Base-by-base conservation (phyloP, 805 yeast species). In the Yamadazyma kitorensis region DNA sequence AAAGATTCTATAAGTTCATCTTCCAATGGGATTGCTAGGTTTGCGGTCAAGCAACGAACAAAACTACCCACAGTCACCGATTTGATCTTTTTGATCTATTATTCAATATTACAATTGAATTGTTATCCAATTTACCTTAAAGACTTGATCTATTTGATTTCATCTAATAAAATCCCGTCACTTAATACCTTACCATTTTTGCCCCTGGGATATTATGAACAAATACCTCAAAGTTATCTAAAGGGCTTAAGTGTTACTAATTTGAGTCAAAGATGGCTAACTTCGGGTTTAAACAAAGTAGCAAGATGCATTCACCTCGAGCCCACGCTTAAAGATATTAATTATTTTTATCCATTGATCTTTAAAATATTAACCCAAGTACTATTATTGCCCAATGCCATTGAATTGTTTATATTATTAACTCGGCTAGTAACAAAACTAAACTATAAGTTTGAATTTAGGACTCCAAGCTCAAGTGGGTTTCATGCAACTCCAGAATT, bases 91-190 rank as follows among this genome's bases (percentile, higher is more conserved):
- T 47, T 80, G 1, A 55, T 78, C 13, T 81, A 80, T 49, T 37
- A 79, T 30, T 74, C 80, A 2, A 49, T 73, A n/a, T 41, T 72
- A 6, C 66, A 69, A 36, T 44, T 77, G 41, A 61, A 68, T 18
- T 39, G 67, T 18, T 48, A 49, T 14, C 83, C 86, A 0, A 43
- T 80, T 1, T 76, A 72, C 47, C 42, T 71, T 4, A 54, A 57
- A 35, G 84, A 80, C 48, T 52, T 77, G 12, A 47, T 76, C 16
- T 45, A 50, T 4, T 58, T 72, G 54, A 53, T 74, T 4, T 48
- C 63, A 18, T 45, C 58, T 2, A 72, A 72, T 31, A 57, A 60
- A 20, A 54, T 82, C 1, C 84, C 86, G 2, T 74, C 65, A 44
- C 53, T 70, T 42, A 65, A 57, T 32, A 63, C 74, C 5, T 39